These are phyloP conservation scores for Actinomucor elegans DNA, from an alignment of 371 early-diverging fungal species.

Conservation along the genomic window DNA sequence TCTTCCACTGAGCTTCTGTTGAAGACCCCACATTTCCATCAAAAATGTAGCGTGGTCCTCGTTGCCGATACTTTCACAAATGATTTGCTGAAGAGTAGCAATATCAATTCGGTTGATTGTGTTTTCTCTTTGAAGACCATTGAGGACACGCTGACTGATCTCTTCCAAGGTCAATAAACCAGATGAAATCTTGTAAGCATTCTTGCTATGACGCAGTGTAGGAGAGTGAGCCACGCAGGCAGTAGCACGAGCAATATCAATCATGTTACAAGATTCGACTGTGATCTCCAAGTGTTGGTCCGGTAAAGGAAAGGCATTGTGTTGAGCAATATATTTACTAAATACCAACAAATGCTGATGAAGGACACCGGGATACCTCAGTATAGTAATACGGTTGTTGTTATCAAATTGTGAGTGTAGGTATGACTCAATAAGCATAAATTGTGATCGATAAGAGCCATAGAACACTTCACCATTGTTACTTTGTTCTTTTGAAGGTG, in stretches of 20 bases:
- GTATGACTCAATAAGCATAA: conserved; percentile 42
- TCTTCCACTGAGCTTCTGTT: conserved; percentile 28
- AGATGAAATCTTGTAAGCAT: conserved; percentile 44
- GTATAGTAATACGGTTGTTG: conserved; percentile 33
- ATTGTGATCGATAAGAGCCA: conserved; percentile 42
- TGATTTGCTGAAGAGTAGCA: conserved; percentile 24
- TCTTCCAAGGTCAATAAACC: conserved; percentile 46
- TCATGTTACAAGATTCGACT: conserved; percentile 46
- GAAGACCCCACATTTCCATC: conserved; percentile 56
- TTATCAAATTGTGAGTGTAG: conserved; percentile 36
- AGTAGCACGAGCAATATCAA: conserved; percentile 47
- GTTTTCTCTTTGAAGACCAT: conserved; percentile 37
- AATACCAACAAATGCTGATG: conserved; percentile 49
- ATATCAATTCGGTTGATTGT: conserved; percentile 40
- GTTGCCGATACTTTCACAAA: conserved; percentile 41
- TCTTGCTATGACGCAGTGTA: conserved; percentile 35
- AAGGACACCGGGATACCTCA: conserved; percentile 52
- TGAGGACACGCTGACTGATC: conserved; percentile 37
- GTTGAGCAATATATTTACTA: conserved; percentile 46
- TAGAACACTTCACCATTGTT: neutral
- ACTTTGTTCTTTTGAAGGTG: conserved; percentile 11
- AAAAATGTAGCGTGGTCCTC: conserved; percentile 48
- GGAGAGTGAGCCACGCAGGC: conserved; percentile 47
- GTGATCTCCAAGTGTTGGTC: conserved; percentile 40
- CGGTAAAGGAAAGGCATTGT: conserved; percentile 48